Evolutionary conservation across 495 filamentous ascomycete species (phyloP).

Genomic region (Eremomyces bilateralis): DNA sequence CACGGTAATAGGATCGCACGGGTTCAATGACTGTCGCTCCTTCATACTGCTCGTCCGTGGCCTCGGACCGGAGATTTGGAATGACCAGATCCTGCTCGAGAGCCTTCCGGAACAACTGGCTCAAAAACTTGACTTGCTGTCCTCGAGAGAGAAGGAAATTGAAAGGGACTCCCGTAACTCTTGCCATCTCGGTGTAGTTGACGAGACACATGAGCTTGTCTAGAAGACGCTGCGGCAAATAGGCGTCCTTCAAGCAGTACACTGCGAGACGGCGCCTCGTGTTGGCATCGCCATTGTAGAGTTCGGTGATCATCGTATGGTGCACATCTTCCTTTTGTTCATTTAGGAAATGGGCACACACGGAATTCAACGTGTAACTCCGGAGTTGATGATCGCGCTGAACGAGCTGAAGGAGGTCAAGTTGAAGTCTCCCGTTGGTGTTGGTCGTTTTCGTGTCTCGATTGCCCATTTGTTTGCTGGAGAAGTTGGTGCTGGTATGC

Average conservation of each 20-base stretch:
- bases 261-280: slow-evolving; percentile 76
- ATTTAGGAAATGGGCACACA: slow-evolving; percentile 86
- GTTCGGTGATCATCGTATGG: slow-evolving; percentile 94
- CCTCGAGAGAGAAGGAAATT: slow-evolving; percentile 81
- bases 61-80: slow-evolving; percentile 49
- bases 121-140: slow-evolving; percentile 95
- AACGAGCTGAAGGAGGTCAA: slow-evolving; percentile 81
- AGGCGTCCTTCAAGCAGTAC: slow-evolving; percentile 96
- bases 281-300: slow-evolving; percentile 87
- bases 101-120: slow-evolving; percentile 89
- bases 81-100: slow-evolving; percentile 81
- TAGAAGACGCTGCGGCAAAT: slow-evolving; percentile 81
- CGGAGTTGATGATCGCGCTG: slow-evolving; percentile 86
- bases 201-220: slow-evolving; percentile 94
- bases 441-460: slow-evolving; percentile 86
- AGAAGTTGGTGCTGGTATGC: slow-evolving; percentile 61
- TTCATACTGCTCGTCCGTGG: slow-evolving; percentile 71
- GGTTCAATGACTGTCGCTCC: slow-evolving; percentile 97
- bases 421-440: slow-evolving; percentile 78
- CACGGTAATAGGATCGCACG: slow-evolving; percentile 72
- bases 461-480: slow-evolving; percentile 97
- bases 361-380: slow-evolving; percentile 94
- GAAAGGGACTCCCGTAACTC: slow-evolving; percentile 96
- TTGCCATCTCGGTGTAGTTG: slow-evolving; percentile 98
- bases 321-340: slow-evolving; percentile 99